phyloP scores from a whole-genome alignment of 2,329 filamentous ascomycete species.

The Coniosporium tulheliwenetii region DNA sequence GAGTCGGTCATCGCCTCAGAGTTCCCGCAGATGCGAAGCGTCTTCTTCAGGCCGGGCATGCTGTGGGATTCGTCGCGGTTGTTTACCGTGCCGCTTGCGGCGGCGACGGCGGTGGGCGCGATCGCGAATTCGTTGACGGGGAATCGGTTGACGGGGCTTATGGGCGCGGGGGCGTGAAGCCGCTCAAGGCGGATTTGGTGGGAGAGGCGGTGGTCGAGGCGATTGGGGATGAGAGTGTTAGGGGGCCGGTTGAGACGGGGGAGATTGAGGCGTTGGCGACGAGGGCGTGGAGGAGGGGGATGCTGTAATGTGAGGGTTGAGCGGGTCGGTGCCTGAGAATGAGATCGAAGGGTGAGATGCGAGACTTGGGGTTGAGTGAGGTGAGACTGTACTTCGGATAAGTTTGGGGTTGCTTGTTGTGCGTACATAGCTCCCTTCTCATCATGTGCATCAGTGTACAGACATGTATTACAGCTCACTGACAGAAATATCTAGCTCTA shows the following conservation, averaged over 20 bases:
- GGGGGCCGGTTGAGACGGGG: slow-evolving; percentile 61
- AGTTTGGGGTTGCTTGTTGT: too few relatives aligned
- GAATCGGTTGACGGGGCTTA: slow-evolving; percentile 56
- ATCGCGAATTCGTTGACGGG: slow-evolving; percentile 65
- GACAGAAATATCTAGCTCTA: too few relatives aligned
- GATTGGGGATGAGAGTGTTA: slow-evolving; percentile 54
- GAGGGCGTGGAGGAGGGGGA: slow-evolving; percentile 75
- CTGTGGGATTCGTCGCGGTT: slow-evolving; percentile 73
- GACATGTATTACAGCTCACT: too few relatives aligned
- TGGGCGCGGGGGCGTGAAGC: slow-evolving; percentile 79
- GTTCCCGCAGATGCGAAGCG: slow-evolving; percentile 59
- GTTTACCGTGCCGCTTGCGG: slow-evolving; percentile 74
- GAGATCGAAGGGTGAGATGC: too few relatives aligned
- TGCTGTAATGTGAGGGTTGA: slow-evolving; percentile 43
- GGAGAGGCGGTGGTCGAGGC: slow-evolving; percentile 84
- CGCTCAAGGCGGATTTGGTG: slow-evolving; percentile 72
- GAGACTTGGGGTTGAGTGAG: too few relatives aligned
- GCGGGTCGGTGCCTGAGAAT: neutral
- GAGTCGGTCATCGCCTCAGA: slow-evolving; percentile 58
- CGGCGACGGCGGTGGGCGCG: slow-evolving; percentile 56
- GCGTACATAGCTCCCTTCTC: too few relatives aligned
- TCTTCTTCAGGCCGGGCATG: slow-evolving; percentile 78
- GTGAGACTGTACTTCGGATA: too few relatives aligned
- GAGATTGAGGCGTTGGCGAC: slow-evolving; percentile 70
- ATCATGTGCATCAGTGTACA: too few relatives aligned